Conservation (phyloP, 768 basidiomycete genomes). For the Asterophora parasitica region DNA sequence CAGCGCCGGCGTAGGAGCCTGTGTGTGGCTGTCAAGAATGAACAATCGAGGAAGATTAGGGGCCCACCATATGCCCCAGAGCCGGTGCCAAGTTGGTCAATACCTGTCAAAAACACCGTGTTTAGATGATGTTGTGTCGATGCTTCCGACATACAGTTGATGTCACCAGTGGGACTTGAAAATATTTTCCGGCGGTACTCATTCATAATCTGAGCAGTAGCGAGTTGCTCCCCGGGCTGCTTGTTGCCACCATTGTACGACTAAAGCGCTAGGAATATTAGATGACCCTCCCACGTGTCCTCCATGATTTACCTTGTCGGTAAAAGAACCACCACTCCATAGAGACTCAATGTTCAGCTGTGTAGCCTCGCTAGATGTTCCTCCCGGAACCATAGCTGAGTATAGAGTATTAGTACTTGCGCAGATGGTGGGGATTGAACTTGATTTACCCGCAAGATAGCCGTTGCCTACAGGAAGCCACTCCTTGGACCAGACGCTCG, state of each 20-base stretch:
- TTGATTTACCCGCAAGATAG: conserved; percentile 51
- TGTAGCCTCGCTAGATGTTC: conserved; percentile 24
- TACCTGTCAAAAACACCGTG: conserved; percentile 33
- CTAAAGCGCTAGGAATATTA: conserved; percentile 24
- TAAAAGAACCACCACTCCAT: conserved; percentile 73
- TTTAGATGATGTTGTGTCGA: not conserved
- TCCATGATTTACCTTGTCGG: conserved; percentile 46
- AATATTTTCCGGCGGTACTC: conserved; percentile 55
- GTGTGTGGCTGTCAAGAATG: not conserved
- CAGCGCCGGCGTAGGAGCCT: conserved; percentile 71
- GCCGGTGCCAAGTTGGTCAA: conserved; percentile 47
- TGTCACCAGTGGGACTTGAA: conserved; percentile 51
- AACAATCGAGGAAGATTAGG: not conserved
- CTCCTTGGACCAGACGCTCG: conserved; percentile 50
- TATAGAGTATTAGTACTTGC: not conserved
- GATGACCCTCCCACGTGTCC: not conserved
- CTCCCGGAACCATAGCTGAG: conserved; percentile 59
- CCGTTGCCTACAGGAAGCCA: conserved; percentile 74
- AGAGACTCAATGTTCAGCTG: conserved; percentile 74
- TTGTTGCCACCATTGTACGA: conserved; percentile 72
- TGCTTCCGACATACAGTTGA: conserved; percentile 15
- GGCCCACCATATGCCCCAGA: conserved; percentile 58
- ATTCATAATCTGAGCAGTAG: conserved; percentile 46
- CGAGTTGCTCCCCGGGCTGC: conserved; percentile 35
- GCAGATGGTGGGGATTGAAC: not conserved